Base-by-base conservation (phyloP, 1,284 basidiomycete genomes). In the Rhodotorula sp. region DNA sequence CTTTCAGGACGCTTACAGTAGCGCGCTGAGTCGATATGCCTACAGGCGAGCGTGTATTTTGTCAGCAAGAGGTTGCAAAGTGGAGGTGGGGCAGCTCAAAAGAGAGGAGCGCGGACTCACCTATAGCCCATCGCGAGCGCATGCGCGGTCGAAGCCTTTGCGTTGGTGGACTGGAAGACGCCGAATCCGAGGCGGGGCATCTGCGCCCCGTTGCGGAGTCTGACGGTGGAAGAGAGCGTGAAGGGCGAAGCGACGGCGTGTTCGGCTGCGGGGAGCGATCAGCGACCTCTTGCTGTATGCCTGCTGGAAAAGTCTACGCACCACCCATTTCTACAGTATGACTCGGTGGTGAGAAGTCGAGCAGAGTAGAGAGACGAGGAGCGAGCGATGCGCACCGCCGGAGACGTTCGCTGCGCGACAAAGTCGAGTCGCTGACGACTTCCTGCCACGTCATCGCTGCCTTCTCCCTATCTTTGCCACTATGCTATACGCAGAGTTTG, bases 151-250 rank as follows among this genome's bases (percentile, higher is more conserved):
- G 84, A 79, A 45, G 82, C 83, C 65, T 83, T 83, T 33, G 86
- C 84, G 73, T 86, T 71, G 75, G 66, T 83, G 81, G 89, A 89
- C 77, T 88, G 85, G 78, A 89, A 94, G 18, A 93, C 89, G 22
- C 91, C 91, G 66, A 92, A 87, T 2, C 91, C 91, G 1, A 94
- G 83, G n/a, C 86, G 80, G 55, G 91, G 91, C 81, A 93, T 87
- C 44, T 71, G 51, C 53, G 74, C 60, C 6, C 78, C 78, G 51
- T 67, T 55, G 29, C 57, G 60, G 18, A 71, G 64, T 33, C 26
- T 57, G 61, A 73, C 29, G 10, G 59, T 46, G 20, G 60, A 55
- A 6, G 62, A 24, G 60, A 73, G 60, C 24, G 56, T 33, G 44
- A 42, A 48, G 1, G 64, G 62, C 33, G 37, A 37, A 4, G 63